A percentile compares a stretch with the other conserved stretches of the same genome.
Evolutionary conservation across 176 grass and related monocot genomes (phyloP).

Genomic region (Tuctoria greenei): DNA sequence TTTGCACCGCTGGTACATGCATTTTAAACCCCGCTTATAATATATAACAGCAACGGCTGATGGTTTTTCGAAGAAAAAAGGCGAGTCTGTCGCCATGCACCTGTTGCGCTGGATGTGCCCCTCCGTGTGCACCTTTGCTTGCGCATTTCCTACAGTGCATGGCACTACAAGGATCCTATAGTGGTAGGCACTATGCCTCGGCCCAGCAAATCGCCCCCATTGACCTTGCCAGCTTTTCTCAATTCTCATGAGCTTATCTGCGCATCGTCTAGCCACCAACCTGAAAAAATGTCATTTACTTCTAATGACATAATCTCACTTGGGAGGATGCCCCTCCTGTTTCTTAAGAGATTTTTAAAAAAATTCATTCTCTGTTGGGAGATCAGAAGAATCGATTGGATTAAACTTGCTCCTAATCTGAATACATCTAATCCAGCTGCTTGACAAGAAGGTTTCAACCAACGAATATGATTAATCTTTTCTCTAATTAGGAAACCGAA

Average conservation of each 20-base stretch:
- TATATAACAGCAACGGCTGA: no score
- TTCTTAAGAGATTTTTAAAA: neutral
- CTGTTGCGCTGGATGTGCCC: no score
- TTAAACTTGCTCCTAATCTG: neutral
- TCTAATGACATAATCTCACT: neutral
- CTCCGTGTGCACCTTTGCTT: neutral
- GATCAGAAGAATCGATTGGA: neutral
- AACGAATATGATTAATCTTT: neutral
- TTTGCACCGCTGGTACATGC: no score
- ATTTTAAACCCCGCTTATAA: no score
- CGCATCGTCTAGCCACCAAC: neutral
- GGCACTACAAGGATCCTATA: neutral
- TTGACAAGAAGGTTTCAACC: conserved; percentile 10
- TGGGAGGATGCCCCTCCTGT: neutral
- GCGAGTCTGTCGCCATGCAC: no score
- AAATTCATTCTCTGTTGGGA: neutral
- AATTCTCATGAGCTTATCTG: neutral
- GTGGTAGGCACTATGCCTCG: conserved; percentile 19
- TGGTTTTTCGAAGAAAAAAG: no score
- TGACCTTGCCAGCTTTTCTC: conserved; percentile 16
- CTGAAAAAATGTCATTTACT: neutral
- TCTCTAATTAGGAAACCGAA: neutral
- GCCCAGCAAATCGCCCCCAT: conserved; percentile 23
- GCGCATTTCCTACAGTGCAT: conserved; percentile 11
- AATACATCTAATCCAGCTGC: conserved; percentile 11